Evolutionary conservation across 768 basidiomycete genomes (phyloP).

Genomic region (Mrakia blollopis): DNA sequence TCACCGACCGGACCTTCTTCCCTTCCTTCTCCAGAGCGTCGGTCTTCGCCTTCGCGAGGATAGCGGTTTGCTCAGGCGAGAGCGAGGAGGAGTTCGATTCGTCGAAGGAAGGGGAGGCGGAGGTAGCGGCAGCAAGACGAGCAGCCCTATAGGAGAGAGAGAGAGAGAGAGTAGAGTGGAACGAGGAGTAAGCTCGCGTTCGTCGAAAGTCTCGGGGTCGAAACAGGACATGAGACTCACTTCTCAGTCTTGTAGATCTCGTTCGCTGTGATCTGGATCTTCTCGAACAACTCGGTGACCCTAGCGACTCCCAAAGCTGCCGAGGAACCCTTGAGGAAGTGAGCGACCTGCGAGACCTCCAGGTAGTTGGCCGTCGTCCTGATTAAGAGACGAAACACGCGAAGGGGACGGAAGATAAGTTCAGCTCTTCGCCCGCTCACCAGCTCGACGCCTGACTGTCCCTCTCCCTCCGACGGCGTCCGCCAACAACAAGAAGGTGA

Average conservation of each 20-base stretch:
- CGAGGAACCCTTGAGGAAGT: constrained; percentile 96
- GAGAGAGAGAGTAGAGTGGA: too few relatives aligned
- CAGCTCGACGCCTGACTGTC: neutral
- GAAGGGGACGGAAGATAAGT: neutral
- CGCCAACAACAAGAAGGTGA: neutral
- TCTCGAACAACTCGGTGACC: constrained; percentile 48
- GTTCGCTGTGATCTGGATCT: constrained; percentile 29
- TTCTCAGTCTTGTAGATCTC: constrained; percentile 30
- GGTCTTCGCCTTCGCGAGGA: constrained; percentile 18
- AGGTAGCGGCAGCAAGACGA: neutral
- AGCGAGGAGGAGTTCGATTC: constrained; percentile 12
- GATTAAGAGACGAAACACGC: neutral
- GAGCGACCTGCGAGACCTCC: constrained; percentile 69
- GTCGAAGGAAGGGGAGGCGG: constrained; percentile 24
- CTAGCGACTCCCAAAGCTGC: constrained; percentile 79
- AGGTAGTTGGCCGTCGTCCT: constrained; percentile 55
- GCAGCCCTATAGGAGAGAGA: neutral
- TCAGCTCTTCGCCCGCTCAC: neutral
- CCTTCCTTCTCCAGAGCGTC: constrained; percentile 8
- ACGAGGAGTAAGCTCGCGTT: neutral
- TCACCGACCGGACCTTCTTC: constrained; percentile 12
- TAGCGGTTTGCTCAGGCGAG: constrained; percentile 4
- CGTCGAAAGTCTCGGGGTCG: neutral
- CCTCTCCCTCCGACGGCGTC: neutral
- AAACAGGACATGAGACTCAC: neutral